Evolutionary conservation across 371 early-diverging fungal species (phyloP).

Genomic region (Umbelopsis sp.): DNA sequence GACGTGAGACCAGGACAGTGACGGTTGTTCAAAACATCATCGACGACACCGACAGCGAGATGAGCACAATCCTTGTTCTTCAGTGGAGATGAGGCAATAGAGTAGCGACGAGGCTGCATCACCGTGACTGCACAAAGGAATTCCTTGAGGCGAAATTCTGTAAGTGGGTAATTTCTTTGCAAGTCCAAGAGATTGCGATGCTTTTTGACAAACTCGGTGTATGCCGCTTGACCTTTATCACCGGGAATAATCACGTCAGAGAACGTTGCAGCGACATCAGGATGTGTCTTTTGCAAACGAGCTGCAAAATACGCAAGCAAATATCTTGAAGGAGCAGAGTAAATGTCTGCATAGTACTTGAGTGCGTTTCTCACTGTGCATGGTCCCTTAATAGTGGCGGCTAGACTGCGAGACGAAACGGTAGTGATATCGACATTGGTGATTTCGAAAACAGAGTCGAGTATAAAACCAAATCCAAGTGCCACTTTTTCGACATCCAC

Average conservation of each 20-base stretch:
- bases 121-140: slow-evolving; percentile 32
- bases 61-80: slow-evolving; percentile 25
- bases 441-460: slow-evolving; percentile 45
- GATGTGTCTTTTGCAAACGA: slow-evolving; percentile 26
- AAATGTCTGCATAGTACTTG: slow-evolving; percentile 40
- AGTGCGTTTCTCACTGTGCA: slow-evolving; percentile 41
- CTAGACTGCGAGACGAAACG: slow-evolving; percentile 39
- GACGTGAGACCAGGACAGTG: slow-evolving; percentile 31
- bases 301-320: slow-evolving; percentile 29
- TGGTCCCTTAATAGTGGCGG: slow-evolving; percentile 38
- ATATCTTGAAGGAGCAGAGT: slow-evolving; percentile 35
- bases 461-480: slow-evolving; percentile 33
- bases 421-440: slow-evolving; percentile 13
- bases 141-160: slow-evolving; percentile 27
- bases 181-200: slow-evolving; percentile 41
- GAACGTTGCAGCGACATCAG: slow-evolving; percentile 26
- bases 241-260: slow-evolving; percentile 23
- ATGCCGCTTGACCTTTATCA: slow-evolving; percentile 24
- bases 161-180: slow-evolving; percentile 31
- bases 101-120: slow-evolving; percentile 47
- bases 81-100: slow-evolving; percentile 42
- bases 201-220: slow-evolving; percentile 29
- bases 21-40: slow-evolving; percentile 23
- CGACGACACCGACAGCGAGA: slow-evolving; percentile 31
- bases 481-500: slow-evolving; percentile 36